phyloP scores from a whole-genome alignment of 768 basidiomycete species.

The Psilocybe sp. region DNA sequence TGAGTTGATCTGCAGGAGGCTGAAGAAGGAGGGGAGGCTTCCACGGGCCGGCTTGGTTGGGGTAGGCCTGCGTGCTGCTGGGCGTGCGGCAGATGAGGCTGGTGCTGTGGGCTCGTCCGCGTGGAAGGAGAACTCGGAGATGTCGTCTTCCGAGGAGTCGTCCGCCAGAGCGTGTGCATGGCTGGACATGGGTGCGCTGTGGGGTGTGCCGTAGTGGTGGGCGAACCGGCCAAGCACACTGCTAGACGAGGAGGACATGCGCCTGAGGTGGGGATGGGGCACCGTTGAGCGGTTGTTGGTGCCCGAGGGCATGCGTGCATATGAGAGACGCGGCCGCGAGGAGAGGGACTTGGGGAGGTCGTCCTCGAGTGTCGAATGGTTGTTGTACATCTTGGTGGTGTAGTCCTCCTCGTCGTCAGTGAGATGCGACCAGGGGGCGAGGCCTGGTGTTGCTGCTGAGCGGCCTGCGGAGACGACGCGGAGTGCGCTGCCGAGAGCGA shows the following conservation, averaged over 20 bases:
- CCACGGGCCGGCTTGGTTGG: constrained; percentile 55
- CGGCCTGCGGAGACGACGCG: constrained; percentile 54
- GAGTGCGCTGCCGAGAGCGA: constrained; percentile 59
- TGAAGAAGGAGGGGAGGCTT: constrained; percentile 75
- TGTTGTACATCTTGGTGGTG: constrained; percentile 27
- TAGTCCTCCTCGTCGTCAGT: constrained; percentile 65
- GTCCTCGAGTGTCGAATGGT: constrained; percentile 37
- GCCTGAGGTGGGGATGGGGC: constrained; percentile 52
- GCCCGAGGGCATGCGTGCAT: constrained; percentile 67
- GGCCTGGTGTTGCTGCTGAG: constrained; percentile 57
- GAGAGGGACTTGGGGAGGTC: constrained; percentile 40
- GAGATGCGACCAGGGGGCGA: constrained; percentile 61
- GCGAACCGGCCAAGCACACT: constrained; percentile 28
- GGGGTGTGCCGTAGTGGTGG: constrained; percentile 26
- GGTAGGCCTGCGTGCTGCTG: constrained; percentile 22
- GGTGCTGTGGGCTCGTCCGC: constrained; percentile 34
- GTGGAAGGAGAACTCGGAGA: constrained; percentile 37
- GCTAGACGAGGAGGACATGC: constrained; percentile 45
- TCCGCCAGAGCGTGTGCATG: constrained; percentile 20
- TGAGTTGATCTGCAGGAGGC: constrained; percentile 57
- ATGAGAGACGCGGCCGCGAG: constrained; percentile 50
- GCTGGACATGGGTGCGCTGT: constrained; percentile 35
- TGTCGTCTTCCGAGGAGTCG: constrained; percentile 44
- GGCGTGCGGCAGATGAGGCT: constrained; percentile 25
- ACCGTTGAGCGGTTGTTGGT: constrained; percentile 67